Conservation (phyloP, 2,329 filamentous ascomycete species). For the Hypoxylon sp. region DNA sequence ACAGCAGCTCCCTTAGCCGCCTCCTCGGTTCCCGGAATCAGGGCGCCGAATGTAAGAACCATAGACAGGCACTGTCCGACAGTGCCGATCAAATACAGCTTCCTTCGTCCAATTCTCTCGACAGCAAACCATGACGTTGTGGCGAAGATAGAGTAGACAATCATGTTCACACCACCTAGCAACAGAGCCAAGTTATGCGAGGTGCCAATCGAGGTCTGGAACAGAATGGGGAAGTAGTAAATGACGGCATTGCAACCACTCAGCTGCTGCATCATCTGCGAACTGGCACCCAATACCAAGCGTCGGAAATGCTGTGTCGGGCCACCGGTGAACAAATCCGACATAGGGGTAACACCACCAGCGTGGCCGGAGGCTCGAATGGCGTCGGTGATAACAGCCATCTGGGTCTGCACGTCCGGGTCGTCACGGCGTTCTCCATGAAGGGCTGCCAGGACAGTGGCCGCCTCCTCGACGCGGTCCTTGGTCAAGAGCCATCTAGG, state of each 20-base stretch:
- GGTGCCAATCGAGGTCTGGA: slow-evolving; percentile 61
- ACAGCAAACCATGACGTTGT: slow-evolving; percentile 61
- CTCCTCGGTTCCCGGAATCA: slow-evolving; percentile 74
- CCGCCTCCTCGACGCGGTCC: slow-evolving; percentile 66
- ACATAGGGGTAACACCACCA: slow-evolving; percentile 51
- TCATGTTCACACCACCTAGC: slow-evolving; percentile 58
- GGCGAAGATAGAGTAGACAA: slow-evolving; percentile 55
- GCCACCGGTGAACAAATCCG: slow-evolving; percentile 70
- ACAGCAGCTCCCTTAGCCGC: slow-evolving; percentile 77
- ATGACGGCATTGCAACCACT: slow-evolving; percentile 71
- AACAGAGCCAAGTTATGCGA: slow-evolving; percentile 64
- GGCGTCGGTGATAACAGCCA: slow-evolving; percentile 59
- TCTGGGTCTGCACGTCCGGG: slow-evolving; percentile 61
- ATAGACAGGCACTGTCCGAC: slow-evolving; percentile 68
- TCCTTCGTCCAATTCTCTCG: slow-evolving; percentile 62
- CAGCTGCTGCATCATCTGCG: slow-evolving; percentile 75
- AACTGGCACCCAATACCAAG: slow-evolving; percentile 71
- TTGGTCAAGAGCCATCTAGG: slow-evolving; percentile 65
- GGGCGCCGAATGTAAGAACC: slow-evolving; percentile 72
- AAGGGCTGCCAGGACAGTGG: slow-evolving; percentile 66
- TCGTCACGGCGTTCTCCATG: slow-evolving; percentile 66
- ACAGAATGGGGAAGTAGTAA: slow-evolving; percentile 74
- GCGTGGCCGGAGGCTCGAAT: slow-evolving; percentile 53
- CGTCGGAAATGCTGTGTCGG: slow-evolving; percentile 76
- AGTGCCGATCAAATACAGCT: slow-evolving; percentile 62